Conservation (phyloP, 805 yeast genomes). For the Aciculoconidium aculeatum region DNA sequence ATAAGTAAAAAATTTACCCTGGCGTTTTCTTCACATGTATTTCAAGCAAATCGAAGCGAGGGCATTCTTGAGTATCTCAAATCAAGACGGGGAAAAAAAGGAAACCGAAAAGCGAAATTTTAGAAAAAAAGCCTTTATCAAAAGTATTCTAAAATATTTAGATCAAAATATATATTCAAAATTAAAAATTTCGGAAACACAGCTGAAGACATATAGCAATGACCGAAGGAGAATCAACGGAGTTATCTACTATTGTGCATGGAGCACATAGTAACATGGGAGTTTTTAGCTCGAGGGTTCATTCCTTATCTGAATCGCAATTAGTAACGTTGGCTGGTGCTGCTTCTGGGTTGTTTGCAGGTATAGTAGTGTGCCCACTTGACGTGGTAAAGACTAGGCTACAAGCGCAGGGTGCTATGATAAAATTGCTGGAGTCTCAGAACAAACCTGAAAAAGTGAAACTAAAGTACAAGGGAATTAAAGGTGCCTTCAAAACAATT, state of each 20-base stretch:
- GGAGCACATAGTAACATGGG: too few relatives aligned
- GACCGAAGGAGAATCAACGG: slow-evolving; percentile 1
- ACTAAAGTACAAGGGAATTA: slow-evolving; percentile 48
- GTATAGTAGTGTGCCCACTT: slow-evolving; percentile 86
- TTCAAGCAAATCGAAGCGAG: too few relatives aligned
- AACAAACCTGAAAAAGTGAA: slow-evolving; percentile 16
- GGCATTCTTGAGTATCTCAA: too few relatives aligned
- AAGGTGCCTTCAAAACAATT: slow-evolving; percentile 62
- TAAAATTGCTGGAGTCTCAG: slow-evolving; percentile 5
- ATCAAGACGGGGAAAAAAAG: slow-evolving; percentile 3
- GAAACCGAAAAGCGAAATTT: slow-evolving; percentile 2
- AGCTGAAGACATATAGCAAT: too few relatives aligned
- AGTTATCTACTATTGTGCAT: neutral
- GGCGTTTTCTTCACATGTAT: too few relatives aligned
- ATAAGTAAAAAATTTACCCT: too few relatives aligned
- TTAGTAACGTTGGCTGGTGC: slow-evolving; percentile 87
- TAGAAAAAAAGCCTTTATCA: too few relatives aligned
- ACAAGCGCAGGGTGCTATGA: slow-evolving; percentile 77
- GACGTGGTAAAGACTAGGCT: slow-evolving; percentile 93
- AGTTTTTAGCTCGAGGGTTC: too few relatives aligned
- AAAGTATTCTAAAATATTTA: too few relatives aligned
- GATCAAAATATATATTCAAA: too few relatives aligned
- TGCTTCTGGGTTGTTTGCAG: slow-evolving; percentile 86
- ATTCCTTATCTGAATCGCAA: slow-evolving; percentile 21
- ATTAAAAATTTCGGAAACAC: too few relatives aligned